These are phyloP conservation scores for Pseudogymnoascus sp. DNA, from an alignment of 2,329 filamentous ascomycete genomes.

Conservation along the genomic window DNA sequence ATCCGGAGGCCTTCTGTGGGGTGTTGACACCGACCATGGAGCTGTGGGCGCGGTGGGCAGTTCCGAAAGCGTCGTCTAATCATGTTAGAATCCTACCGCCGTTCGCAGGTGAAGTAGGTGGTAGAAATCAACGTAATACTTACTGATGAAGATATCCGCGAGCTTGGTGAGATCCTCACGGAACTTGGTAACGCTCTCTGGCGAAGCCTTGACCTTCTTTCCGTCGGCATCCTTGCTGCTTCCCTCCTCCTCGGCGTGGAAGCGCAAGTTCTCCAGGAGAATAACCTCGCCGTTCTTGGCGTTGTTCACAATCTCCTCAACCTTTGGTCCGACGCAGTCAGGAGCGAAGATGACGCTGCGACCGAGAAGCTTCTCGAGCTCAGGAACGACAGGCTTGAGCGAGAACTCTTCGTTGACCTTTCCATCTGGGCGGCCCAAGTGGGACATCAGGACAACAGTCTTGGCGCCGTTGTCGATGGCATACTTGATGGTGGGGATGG, in stretches of 20 bases:
- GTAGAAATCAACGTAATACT: conserved; percentile 31
- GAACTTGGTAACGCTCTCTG: conserved; percentile 85
- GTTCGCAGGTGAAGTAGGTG: conserved; percentile 14
- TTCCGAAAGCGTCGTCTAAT: conserved; percentile 93
- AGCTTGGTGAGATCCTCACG: conserved; percentile 89
- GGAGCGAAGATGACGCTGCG: conserved; percentile 80
- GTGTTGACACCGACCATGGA: conserved; percentile 98
- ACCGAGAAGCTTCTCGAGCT: conserved; percentile 81
- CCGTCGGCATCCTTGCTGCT: conserved; percentile 88
- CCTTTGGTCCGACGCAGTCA: conserved; percentile 83
- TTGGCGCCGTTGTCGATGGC: conserved; percentile 85
- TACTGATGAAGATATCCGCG: conserved; percentile 94
- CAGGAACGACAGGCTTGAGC: conserved; percentile 80
- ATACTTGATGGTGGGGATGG: conserved; percentile 90
- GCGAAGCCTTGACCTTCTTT: conserved; percentile 97
- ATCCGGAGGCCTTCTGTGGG: conserved; percentile 92
- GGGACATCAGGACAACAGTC: conserved; percentile 93
- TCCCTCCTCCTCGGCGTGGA: conserved; percentile 97
- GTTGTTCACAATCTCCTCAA: conserved; percentile 81
- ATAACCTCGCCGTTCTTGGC: conserved; percentile 75
- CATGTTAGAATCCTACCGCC: conserved; percentile 9
- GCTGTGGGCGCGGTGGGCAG: conserved; percentile 95
- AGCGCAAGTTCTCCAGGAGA: conserved; percentile 94
- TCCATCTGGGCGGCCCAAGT: conserved; percentile 92
- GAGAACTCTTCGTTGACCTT: conserved; percentile 88